Evolutionary conservation across 2,329 filamentous ascomycete genomes (phyloP).

Genomic region (Aspergillus viridinutans): DNA sequence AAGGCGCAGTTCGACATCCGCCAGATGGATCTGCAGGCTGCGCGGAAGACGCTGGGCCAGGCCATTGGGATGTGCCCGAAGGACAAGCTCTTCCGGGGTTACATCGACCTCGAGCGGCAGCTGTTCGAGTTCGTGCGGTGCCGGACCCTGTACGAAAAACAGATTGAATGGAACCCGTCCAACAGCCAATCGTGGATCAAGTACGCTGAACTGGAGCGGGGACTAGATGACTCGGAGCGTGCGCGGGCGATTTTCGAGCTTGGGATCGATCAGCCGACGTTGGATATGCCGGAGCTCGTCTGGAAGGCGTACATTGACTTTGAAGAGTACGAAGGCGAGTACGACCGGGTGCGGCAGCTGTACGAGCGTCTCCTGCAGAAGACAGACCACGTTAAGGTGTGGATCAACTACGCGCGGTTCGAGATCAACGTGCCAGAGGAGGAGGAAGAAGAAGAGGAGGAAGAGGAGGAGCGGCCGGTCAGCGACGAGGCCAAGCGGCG

Average conservation of each 20-base stretch:
- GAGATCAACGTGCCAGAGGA: constrained; percentile 88
- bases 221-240: constrained; percentile 83
- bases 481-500: constrained; percentile 79
- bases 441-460: constrained; percentile 59
- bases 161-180: constrained; percentile 83
- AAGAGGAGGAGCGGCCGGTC: constrained; percentile 57
- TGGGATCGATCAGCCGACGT: constrained; percentile 71
- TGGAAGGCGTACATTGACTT: constrained; percentile 99
- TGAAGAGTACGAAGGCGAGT: constrained; percentile 92
- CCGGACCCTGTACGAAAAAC: constrained; percentile 87
- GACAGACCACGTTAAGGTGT: constrained; percentile 98
- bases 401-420: constrained; percentile 98
- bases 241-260: constrained; percentile 89
- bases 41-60: constrained; percentile 83
- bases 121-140: constrained; percentile 92
- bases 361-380: constrained; percentile 90
- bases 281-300: constrained; percentile 96
- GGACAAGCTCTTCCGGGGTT: constrained; percentile 89
- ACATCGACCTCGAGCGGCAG: constrained; percentile 87
- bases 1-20: constrained; percentile 92
- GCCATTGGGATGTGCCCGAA: constrained; percentile 95
- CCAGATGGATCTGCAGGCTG: constrained; percentile 72
- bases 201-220: constrained; percentile 89
- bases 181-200: constrained; percentile 96
- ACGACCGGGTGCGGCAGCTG: constrained; percentile 71